phyloP scores from a whole-genome alignment of 2,329 filamentous ascomycete genomes.

The Trichoderma sp. region DNA sequence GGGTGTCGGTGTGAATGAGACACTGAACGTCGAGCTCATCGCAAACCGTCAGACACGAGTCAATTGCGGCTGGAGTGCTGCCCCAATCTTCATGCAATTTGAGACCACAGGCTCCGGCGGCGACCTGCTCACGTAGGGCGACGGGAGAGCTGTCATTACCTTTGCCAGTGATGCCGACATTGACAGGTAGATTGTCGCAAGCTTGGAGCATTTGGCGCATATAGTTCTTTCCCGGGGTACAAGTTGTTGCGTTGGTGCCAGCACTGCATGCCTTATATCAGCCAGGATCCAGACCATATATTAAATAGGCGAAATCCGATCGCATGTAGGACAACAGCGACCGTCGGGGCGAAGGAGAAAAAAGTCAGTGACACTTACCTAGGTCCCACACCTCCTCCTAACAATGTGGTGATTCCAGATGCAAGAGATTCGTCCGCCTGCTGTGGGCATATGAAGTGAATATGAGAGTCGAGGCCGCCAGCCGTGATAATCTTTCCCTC shows the following conservation, averaged over 20 bases:
- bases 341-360: neutral
- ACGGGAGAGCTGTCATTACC: slow-evolving; percentile 76
- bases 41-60: slow-evolving; percentile 79
- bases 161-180: slow-evolving; percentile 89
- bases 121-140: slow-evolving; percentile 74
- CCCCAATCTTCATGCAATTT: slow-evolving; percentile 98
- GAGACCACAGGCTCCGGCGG: slow-evolving; percentile 82
- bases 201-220: slow-evolving; percentile 90
- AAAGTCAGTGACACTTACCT: slow-evolving; percentile 48
- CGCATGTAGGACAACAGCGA: neutral
- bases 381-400: slow-evolving; percentile 91
- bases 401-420: slow-evolving; percentile 83
- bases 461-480: slow-evolving; percentile 85
- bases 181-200: slow-evolving; percentile 76
- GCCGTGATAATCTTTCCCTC: slow-evolving; percentile 90
- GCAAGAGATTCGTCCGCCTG: slow-evolving; percentile 81
- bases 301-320: neutral
- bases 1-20: slow-evolving; percentile 90
- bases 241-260: slow-evolving; percentile 88
- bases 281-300: neutral
- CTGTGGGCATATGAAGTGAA: slow-evolving; percentile 94
- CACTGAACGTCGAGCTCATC: slow-evolving; percentile 92
- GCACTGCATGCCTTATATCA: slow-evolving; percentile 53
- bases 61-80: slow-evolving; percentile 84
- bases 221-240: slow-evolving; percentile 80